Conservation (phyloP, 106 monocot species). For the Phalaenopsis aphrodite region DNA sequence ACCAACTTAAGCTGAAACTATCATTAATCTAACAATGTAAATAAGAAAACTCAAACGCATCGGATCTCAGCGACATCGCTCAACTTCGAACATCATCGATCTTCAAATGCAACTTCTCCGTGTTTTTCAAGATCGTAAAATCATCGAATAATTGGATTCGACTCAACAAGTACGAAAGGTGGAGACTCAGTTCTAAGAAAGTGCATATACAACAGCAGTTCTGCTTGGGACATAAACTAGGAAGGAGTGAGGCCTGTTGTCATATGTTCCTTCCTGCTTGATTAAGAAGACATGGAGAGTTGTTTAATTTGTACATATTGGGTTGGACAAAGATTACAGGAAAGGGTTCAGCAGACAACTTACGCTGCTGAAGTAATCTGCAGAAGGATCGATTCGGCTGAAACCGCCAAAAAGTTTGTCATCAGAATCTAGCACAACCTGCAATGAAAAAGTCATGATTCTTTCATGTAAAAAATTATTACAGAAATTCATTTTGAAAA, state of each 20-base stretch:
- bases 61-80: no score
- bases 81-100: background rate
- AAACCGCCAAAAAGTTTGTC: constrained; percentile 84
- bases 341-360: constrained; percentile 4
- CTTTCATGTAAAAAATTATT: background rate
- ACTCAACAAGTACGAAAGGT: background rate
- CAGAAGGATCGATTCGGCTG: constrained; percentile 51
- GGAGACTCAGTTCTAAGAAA: constrained; percentile 37
- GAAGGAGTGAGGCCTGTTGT: constrained; percentile 70
- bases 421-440: constrained; percentile 89
- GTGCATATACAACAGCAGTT: constrained; percentile 76
- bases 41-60: no score
- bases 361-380: constrained; percentile 79
- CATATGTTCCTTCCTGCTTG: constrained; percentile 61
- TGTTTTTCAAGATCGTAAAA: background rate
- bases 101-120: background rate
- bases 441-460: background rate
- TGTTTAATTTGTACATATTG: background rate
- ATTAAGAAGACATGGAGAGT: background rate
- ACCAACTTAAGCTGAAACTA: background rate
- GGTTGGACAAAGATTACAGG: background rate
- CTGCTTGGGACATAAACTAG: constrained; percentile 82
- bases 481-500: background rate
- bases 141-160: no score
- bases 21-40: no score